Conservation (phyloP, 139 green algal genomes). For the Chlorella sp. region DNA sequence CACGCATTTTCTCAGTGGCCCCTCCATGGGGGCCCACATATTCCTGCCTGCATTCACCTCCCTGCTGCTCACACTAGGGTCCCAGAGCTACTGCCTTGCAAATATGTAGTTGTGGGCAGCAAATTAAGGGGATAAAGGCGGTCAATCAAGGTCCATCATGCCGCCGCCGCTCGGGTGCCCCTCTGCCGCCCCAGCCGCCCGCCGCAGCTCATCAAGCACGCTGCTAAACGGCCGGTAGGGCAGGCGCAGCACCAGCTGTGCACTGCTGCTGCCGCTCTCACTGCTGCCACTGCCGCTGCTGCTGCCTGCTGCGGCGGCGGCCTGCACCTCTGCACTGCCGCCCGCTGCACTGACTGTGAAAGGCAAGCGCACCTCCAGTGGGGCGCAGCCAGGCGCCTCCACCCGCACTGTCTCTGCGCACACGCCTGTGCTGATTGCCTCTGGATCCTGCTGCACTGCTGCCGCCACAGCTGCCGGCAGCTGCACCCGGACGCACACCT, state of each 20-base stretch:
- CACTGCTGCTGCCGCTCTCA: neutral
- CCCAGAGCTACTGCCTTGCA: too few relatives aligned
- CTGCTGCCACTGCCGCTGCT: neutral
- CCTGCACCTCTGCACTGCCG: neutral
- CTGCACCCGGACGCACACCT: conserved; percentile 8
- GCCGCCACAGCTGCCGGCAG: conserved; percentile 2
- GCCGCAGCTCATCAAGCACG: conserved; percentile 10
- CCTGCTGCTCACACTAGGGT: too few relatives aligned
- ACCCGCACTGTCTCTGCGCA: conserved; percentile 10
- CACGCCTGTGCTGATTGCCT: neutral
- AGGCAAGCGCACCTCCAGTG: neutral
- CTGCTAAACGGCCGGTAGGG: conserved; percentile 18
- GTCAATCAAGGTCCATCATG: neutral
- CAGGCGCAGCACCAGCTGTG: conserved; percentile 27
- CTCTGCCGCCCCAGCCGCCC: neutral
- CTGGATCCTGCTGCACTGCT: neutral
- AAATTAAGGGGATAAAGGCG: too few relatives aligned
- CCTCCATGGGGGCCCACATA: too few relatives aligned
- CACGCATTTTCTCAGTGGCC: too few relatives aligned
- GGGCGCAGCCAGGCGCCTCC: conserved; percentile 9
- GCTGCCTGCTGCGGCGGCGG: neutral
- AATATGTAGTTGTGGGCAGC: too few relatives aligned
- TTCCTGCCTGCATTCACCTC: too few relatives aligned
- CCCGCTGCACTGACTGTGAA: conserved; percentile 11
- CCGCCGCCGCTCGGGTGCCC: neutral